phyloP scores from a whole-genome alignment of 1,139 yeast species.

The Lodderomyces orthopsilosis region DNA sequence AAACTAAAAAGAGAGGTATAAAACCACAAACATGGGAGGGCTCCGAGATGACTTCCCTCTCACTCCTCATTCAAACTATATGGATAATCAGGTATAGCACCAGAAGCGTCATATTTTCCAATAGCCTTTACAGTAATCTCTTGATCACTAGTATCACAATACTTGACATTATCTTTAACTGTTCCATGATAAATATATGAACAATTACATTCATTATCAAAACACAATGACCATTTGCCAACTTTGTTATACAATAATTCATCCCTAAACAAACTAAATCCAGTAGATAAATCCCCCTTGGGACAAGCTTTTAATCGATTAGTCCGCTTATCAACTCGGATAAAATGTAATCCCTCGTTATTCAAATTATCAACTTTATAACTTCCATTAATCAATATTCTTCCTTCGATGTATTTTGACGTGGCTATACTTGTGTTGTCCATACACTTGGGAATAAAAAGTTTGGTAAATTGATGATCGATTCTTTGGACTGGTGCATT shows the following conservation, averaged over 20 bases:
- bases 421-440: not conserved
- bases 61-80: not conserved
- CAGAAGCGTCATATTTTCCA: conserved; percentile 10
- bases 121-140: conserved; percentile 7
- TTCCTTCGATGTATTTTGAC: conserved; percentile 6
- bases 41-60: too few species aligned
- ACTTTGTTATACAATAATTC: conserved; percentile 3
- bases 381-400: conserved; percentile 7
- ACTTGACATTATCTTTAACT: conserved; percentile 4
- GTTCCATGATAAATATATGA: conserved; percentile 10
- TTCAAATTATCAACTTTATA: conserved; percentile 3
- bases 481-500: conserved; percentile 6
- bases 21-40: too few species aligned
- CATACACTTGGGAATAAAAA: conserved; percentile 3
- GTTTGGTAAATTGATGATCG: conserved; percentile 3
- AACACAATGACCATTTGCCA: conserved; percentile 10
- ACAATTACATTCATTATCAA: conserved; percentile 3
- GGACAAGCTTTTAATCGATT: conserved; percentile 12
- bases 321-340: conserved; percentile 9
- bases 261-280: conserved; percentile 6
- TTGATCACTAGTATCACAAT: conserved; percentile 7
- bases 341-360: conserved; percentile 3
- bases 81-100: conserved; percentile 12
- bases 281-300: conserved; percentile 7
- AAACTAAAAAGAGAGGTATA: too few species aligned